Evolutionary conservation across 1,139 yeast genomes (phyloP), one percentile per base, ranked within the genome.

Genomic region (Pichia cactophila): DNA sequence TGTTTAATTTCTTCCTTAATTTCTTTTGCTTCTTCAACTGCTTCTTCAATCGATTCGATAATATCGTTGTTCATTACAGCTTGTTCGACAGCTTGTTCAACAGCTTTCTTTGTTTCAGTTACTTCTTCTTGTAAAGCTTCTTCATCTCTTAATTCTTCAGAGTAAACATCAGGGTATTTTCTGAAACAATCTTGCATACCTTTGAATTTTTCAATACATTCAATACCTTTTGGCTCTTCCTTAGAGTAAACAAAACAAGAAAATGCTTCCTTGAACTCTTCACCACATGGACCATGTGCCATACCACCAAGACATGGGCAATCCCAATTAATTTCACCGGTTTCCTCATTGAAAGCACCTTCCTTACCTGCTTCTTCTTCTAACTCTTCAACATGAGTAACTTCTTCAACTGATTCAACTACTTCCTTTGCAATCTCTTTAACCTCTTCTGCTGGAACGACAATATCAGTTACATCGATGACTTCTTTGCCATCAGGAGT

Each of bases 311-410:
- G 75, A 70, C 99, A 94, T n/a, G 98, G 97, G 68, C 99, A 94
- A 65, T 94, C 98, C 99, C 99, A 94, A 80, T 94, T 92, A 69
- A 94, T 94, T 68, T 92, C 98, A 39, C 98, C 98, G 7, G 99
- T 92, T 61, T 87, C 96, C 44, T 97, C 97, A 70, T 92, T 81
- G 70, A 82, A 92, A 3, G 98, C 97, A 54, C 57, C 67, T 17
- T 65, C 68, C 41, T 54, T 60, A 26, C 50, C 59, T 4, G 54
- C 60, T 35, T 58, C 54, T 36, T 47, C 54, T 41, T 49, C 54
- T 12, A 46, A 52, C 5, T 17, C 6, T 38, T 38, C 28, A 38
- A 20, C 28, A n/a, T 54, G 46, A 41, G 55, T 51, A 26, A 39
- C 43, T 8, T 39, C 42, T 20, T 33, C 33, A 14, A 44, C 40